A percentile compares a stretch with the other conserved stretches of the same genome.
Evolutionary conservation across 2,329 filamentous ascomycete genomes (phyloP).

Genomic region (Aspergillus spinulosporus): DNA sequence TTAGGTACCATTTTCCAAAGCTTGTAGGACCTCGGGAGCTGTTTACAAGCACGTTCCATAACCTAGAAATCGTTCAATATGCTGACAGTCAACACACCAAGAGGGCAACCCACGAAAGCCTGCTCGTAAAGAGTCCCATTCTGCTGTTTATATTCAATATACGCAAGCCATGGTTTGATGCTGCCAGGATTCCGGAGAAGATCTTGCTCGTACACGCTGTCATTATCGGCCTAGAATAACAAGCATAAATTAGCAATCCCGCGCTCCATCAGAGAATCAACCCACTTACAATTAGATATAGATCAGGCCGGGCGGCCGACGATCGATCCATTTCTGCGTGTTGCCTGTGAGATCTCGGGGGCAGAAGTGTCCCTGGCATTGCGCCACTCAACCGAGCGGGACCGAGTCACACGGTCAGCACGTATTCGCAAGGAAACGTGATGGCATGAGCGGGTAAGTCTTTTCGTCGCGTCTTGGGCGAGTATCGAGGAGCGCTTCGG

Average conservation of each 20-base stretch:
- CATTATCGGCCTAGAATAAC: conserved; percentile 70
- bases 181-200: conserved; percentile 80
- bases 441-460: conserved; percentile 30
- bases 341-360: conserved; percentile 46
- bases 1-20: conserved; percentile 83
- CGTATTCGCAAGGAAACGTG: conserved; percentile 25
- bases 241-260: conserved; percentile 36
- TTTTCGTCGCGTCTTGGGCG: conserved; percentile 29
- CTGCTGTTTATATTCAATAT: conserved; percentile 85
- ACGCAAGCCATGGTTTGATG: conserved; percentile 92
- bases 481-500: conserved; percentile 19
- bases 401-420: conserved; percentile 36
- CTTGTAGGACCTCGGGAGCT: conserved; percentile 94
- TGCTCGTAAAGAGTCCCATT: conserved; percentile 85
- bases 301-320: conserved; percentile 43
- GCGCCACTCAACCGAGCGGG: conserved; percentile 44
- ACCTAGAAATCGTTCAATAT: conserved; percentile 45
- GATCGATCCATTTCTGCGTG: conserved; percentile 46
- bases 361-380: conserved; percentile 54
- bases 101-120: conserved; percentile 59
- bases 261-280: conserved; percentile 16
- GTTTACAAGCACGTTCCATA: conserved; percentile 85
- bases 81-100: background rate
- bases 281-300: conserved; percentile 48
- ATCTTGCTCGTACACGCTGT: conserved; percentile 95